phyloP scores from a whole-genome alignment of 768 basidiomycete species.

The Lactifluus echinatus region DNA sequence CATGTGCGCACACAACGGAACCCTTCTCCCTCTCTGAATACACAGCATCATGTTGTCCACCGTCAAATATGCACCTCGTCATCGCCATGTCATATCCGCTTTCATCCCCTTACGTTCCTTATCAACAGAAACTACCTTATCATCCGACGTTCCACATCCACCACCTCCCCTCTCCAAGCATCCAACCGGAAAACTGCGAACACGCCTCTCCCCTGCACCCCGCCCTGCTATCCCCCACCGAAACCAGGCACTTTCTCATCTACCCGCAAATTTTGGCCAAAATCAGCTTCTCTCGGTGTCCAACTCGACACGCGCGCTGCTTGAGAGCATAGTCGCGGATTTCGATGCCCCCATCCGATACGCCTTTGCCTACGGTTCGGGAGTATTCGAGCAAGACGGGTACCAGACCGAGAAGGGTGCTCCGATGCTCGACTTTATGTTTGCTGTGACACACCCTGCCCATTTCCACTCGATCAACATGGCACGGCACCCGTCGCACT shows the following conservation, averaged over 20 bases:
- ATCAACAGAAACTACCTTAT: conserved; percentile 13
- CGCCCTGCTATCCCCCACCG: conserved; percentile 27
- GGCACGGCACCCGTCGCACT: conserved; percentile 85
- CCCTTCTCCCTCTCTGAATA: not conserved
- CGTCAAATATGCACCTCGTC: conserved; percentile 3
- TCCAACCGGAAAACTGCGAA: conserved; percentile 25
- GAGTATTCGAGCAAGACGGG: conserved; percentile 90
- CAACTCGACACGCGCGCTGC: conserved; percentile 66
- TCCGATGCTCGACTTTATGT: conserved; percentile 95
- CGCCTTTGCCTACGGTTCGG: conserved; percentile 96
- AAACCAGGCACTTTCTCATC: conserved; percentile 36
- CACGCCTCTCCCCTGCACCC: conserved; percentile 37
- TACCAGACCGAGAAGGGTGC: conserved; percentile 37
- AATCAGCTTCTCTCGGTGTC: conserved; percentile 79
- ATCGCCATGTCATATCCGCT: conserved; percentile 2
- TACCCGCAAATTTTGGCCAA: conserved; percentile 66
- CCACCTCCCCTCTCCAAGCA: conserved; percentile 27
- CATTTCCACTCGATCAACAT: conserved; percentile 97
- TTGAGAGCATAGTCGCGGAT: conserved; percentile 68
- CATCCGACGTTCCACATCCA: conserved; percentile 11
- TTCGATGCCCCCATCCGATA: conserved; percentile 92
- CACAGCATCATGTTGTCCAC: conserved; percentile 15
- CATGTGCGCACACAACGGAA: too few species aligned
- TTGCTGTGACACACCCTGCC: conserved; percentile 86
- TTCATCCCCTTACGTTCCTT: conserved; percentile 11